Evolutionary conservation across 2,329 filamentous ascomycete genomes (phyloP), one percentile per base, ranked within the genome.

Genomic region (Pseudogymnoascus pannorum): DNA sequence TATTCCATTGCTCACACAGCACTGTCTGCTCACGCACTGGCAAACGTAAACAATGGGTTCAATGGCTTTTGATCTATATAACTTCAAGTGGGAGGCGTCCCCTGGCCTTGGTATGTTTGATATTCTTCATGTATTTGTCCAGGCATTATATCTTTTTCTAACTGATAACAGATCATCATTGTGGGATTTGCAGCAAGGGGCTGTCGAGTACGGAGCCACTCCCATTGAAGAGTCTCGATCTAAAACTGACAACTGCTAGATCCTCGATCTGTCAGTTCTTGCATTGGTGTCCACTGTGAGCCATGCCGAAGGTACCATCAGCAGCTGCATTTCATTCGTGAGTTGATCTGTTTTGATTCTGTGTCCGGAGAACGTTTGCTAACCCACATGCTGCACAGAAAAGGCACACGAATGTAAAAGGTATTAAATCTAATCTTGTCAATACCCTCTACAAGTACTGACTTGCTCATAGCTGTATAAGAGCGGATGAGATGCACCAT

Each of bases 301-400:
- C 71, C 71, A 36, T 72, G 71, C 62, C 69, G 69, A 33, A 62
- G 70, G 12, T 72, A 69, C 58, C 71, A 72, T 51, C 71, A 71
- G 59, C 68, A 71, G 57, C 57, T 72, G 12, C 70, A 72, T 57
- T 72, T 72, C 57, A 63, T 71, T 36, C 70, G 70, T 72, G 67
- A 60, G 69, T 60, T 11, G 18, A 51, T 11, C 5, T 42, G 2
- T 11, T 38, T 57, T 5, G 16, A 40, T 54, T 44, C 7, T 26
- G 18, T n/a, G 8, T 9, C 16, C 40, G 26, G 14, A 62, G 64
- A 48, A 61, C 40, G 22, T 48, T 12, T 16, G 8, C 51, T 35
- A 42, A 5, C 42, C 31, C 42, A 9, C 22, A 12, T 48, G 22
- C 40, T 60, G 9, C 59, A 7, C n/a, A 71, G 69, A 68, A 22